Base-by-base conservation (phyloP, 1,284 basidiomycete genomes). In the Leccinum solheimii region DNA sequence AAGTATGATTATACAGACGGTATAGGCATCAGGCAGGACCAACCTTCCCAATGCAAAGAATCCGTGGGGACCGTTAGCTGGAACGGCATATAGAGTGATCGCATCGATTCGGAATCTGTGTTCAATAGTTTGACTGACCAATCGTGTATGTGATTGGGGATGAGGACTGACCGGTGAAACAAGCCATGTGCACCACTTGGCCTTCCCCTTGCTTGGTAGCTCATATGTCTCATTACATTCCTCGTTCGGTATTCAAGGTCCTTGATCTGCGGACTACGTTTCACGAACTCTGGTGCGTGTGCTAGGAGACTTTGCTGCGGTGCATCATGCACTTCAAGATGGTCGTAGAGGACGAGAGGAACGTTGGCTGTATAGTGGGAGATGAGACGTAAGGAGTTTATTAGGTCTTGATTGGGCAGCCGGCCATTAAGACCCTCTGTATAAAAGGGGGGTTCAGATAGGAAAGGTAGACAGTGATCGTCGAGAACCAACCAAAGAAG, bases 391-490 rank as follows among this genome's bases (percentile, higher is more conserved):
- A 95, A 83, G 0, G 94, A 91, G 74, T 97, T 97, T 67, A 98
- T 77, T 1, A 97, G 82, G 74, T 99, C 97, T 76, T 98, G 94
- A 72, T 99, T 99, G 0, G 97, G 96, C 51, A 98, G 79, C 32
- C 95, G 90, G 4, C 96, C 97, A 73, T 98, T 97, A 5, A 94
- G 81, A 7, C 97, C 97, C 83, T 99, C 97, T 97, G 69, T n/a
- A 21, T 52, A 6, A 10, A 30, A 5, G 6, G 9, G 49, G 19
- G n/a, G 26, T 32, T 59, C 27, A 50, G 21, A 9, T 40, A 55
- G 45, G 3, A 43, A 48, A 14, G 19, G 9, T 11, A n/a, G n/a
- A 50, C 4, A 30, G 40, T 9, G 38, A 56, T n/a, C 49, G 0
- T 16, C 9, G 43, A 49, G 53, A 50, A 27, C 87, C 58, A 27